Base-by-base conservation (phyloP, 192 early-diverging fungal genomes). In the Coemansia sp. region DNA sequence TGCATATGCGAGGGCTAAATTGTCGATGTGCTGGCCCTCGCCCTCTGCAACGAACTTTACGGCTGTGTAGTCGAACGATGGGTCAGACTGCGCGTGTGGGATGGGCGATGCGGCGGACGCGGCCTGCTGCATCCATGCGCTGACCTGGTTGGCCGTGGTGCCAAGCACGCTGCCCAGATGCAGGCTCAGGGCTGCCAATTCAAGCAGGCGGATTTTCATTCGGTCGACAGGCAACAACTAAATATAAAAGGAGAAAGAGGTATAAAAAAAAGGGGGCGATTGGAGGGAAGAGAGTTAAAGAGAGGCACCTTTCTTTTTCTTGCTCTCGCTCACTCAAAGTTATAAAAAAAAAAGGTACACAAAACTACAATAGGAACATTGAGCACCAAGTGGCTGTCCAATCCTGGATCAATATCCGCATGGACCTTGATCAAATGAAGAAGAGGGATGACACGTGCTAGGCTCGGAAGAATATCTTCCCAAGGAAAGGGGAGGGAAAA, bases 1-100 rank as follows among this genome's bases (percentile, higher is more conserved):
- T 10, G 75, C 64, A 44, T 71, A 72, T 31, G 32, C 19, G 21
- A 18, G 32, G 10, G 75, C 75, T 16, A 59, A n/a, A 18, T n/a
- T 14, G 28, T 77, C 73, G 7, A 64, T 30, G 30, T 23, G n/a
- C n/a, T n/a, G n/a, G n/a, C n/a, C n/a, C n/a, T n/a, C n/a, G n/a
- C n/a, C 10, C 42, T 28, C 4, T 11, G 43, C 18, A 9, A 50
- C 45, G 40, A 77, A 77, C 56, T 77, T 77, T 19, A 77, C 57
- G 3, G 73, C 73, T 4, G 63, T 65, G 59, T 69, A 77, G 25
- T 65, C 43, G 38, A 66, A 77, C 9, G 8, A 22, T 1, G 73
- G 60, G 56, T 77, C 73, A 0, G 61, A 40, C 27, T 77, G 73
- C 6, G 21, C 3, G 3, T 9, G 10, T n/a, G 73, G 67, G 6